phyloP scores from a whole-genome alignment of 192 early-diverging fungal genomes.

The Mortierella hygrophila region DNA sequence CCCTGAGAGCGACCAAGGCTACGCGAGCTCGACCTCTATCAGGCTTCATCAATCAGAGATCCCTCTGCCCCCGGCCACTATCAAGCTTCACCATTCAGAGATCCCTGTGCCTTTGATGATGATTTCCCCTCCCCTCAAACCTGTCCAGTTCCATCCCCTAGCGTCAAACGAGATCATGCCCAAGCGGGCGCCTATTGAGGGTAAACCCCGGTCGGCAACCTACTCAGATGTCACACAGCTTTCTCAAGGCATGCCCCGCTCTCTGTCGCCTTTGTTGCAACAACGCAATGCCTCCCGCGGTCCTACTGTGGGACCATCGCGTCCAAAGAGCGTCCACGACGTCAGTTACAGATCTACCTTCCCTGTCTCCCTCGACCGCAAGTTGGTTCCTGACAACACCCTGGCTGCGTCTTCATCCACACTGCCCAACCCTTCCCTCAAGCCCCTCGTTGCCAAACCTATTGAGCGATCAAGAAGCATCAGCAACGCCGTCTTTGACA shows the following conservation, averaged over 20 bases:
- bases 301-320: background rate
- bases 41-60: conserved; percentile 24
- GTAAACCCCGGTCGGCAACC: background rate
- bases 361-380: background rate
- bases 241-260: background rate
- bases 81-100: conserved; percentile 23
- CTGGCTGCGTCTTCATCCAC: background rate
- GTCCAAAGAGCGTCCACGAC: conserved; percentile 23
- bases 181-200: background rate
- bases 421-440: background rate
- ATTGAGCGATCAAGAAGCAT: conserved; percentile 1
- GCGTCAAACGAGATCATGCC: background rate
- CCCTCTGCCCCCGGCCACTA: conserved; percentile 27
- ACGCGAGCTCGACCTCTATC: background rate
- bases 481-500: background rate
- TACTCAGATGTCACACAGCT: background rate
- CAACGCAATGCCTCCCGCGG: background rate
- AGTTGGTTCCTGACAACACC: background rate
- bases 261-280: background rate
- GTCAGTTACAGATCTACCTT: background rate
- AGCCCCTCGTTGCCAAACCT: conserved; percentile 5
- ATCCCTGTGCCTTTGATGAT: conserved; percentile 26
- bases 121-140: conserved; percentile 33
- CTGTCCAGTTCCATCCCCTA: background rate
- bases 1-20: conserved; percentile 1